Evolutionary conservation across 2,329 filamentous ascomycete species (phyloP).

Genomic region (Fusarium coffeatum): DNA sequence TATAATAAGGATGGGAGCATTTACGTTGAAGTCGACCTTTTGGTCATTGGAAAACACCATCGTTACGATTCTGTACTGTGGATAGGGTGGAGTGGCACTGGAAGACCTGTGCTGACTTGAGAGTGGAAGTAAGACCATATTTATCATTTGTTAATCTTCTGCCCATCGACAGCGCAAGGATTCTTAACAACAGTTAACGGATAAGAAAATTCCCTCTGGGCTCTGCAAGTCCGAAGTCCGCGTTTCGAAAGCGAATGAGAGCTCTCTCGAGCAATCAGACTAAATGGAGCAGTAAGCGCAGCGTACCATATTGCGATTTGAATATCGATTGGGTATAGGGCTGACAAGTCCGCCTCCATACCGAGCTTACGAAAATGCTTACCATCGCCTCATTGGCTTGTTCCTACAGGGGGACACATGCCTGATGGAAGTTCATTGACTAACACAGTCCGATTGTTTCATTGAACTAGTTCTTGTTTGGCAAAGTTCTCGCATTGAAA

Average conservation of each 20-base stretch:
- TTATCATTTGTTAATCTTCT: neutral
- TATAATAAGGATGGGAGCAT: neutral
- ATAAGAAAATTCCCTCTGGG: neutral
- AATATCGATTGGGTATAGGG: neutral
- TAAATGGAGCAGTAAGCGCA: neutral
- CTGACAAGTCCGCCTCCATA: neutral
- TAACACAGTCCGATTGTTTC: neutral
- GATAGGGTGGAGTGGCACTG: accelerated
- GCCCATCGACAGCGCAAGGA: neutral
- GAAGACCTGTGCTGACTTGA: neutral
- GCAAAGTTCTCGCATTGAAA: neutral
- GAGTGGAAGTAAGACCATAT: too few relatives aligned
- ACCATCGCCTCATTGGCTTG: neutral
- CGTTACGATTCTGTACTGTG: neutral
- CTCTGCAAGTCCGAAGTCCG: neutral
- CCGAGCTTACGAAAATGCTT: neutral
- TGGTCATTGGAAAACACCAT: neutral
- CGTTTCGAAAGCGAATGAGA: accelerated
- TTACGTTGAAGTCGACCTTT: slow-evolving; percentile 6
- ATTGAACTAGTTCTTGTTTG: neutral
- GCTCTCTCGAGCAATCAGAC: neutral
- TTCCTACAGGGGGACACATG: too few relatives aligned
- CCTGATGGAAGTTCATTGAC: neutral
- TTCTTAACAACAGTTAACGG: neutral
- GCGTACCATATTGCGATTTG: neutral